These are phyloP conservation scores for Durusdinium trenchii DNA, from an alignment of 73 alveolate species.

Conservation along the genomic window DNA sequence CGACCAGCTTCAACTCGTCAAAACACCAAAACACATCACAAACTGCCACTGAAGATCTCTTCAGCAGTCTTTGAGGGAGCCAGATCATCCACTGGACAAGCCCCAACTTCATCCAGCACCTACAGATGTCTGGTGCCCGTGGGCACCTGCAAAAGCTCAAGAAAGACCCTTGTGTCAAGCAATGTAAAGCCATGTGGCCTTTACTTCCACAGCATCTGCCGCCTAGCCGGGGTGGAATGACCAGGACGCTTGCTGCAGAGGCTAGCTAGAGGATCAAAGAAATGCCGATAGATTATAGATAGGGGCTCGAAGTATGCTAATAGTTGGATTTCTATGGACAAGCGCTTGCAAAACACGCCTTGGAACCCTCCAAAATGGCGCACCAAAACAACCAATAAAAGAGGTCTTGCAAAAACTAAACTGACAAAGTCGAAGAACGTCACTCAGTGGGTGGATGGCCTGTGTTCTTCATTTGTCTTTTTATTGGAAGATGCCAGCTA, in stretches of 20 bases:
- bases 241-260: not conserved
- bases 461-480: too few species aligned
- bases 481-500: too few species aligned
- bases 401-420: not conserved
- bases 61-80: not conserved
- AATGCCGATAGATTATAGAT: not conserved
- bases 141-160: not conserved
- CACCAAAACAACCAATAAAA: not conserved
- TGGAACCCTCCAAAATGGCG: not conserved
- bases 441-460: too few species aligned
- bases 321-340: not conserved
- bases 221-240: not conserved
- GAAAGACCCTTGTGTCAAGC: not conserved
- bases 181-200: not conserved
- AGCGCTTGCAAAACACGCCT: not conserved
- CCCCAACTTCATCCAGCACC: constrained; percentile 54
- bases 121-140: not conserved
- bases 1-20: too few species aligned
- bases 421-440: too few species aligned
- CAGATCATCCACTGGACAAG: constrained; percentile 46
- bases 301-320: not conserved
- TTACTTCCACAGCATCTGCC: constrained; percentile 21
- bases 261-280: not conserved
- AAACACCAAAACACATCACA: too few species aligned
- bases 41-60: too few species aligned